Base-by-base conservation (phyloP, 2,329 filamentous ascomycete genomes). In the Lasiodiplodia theobromae region DNA sequence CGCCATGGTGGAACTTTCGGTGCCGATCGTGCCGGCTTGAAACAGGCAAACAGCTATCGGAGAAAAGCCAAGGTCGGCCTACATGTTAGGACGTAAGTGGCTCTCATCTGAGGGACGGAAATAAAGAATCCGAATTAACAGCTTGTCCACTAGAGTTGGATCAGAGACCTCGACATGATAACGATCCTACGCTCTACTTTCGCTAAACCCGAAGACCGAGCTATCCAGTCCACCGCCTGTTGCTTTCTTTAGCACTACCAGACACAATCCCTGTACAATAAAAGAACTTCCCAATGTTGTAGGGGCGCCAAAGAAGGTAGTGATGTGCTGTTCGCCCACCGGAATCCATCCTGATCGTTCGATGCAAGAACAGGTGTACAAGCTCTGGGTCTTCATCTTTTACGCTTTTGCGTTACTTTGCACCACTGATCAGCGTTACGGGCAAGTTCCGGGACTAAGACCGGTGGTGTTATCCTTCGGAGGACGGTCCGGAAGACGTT, bases 381-480 rank as follows among this genome's bases (percentile, higher is more conserved):
- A 31, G 23, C 51, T 53, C 23, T 28, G 12, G 8, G 28, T 56
- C 28, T 56, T 57, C 31, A n/a, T 57, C n/a, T 2, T 23, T n/a
- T 40, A 3, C 8, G 7, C 34, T 47, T 8, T 47, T 47, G 44
- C 44, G 5, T 37, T 18, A 56, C 18, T 11, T 6, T n/a, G 6
- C 18, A 18, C 11, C 34, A 12, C 18, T 10, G 21, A 40, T 5
- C 28, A 16, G 31, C 25, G 12, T 18, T n/a, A 12, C 60, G 31
- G 60, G 25, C 44, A 52, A 25, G 60, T 21, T 51, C 60, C 47
- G 60, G 60, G 16, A 64, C 44, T 38, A 21, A n/a, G 18, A 4
- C 60, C 60, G 58, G 23, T 21, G 31, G 16, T n/a, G 10, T 21
- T 40, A 21, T 40, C 23, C 54, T 16, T 38, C 60, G 47, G 60